These are phyloP conservation scores for Candida sanyaensis DNA, from an alignment of 1,139 yeast species.

Conservation along the genomic window DNA sequence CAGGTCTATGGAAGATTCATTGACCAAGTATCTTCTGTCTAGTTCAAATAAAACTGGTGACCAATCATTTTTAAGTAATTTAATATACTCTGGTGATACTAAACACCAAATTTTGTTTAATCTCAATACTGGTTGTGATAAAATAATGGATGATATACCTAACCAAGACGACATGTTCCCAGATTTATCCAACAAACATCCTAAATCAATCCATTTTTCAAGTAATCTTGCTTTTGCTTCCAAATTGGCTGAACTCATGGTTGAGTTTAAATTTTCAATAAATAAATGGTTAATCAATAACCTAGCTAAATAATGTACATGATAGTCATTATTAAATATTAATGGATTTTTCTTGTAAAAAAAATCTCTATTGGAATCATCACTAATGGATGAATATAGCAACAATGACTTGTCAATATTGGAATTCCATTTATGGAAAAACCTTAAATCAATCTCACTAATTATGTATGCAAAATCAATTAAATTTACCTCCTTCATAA, in stretches of 20 bases:
- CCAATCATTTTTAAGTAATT: conserved; percentile 80
- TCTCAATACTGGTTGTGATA: conserved; percentile 82
- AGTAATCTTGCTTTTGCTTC: conserved; percentile 65
- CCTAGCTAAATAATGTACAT: conserved; percentile 77
- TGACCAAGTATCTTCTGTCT: conserved; percentile 68
- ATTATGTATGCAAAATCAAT: conserved; percentile 55
- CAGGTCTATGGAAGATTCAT: conserved; percentile 22
- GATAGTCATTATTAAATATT: conserved; percentile 65
- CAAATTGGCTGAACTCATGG: conserved; percentile 22
- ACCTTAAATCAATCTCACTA: conserved; percentile 57
- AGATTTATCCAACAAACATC: conserved; percentile 69
- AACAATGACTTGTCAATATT: conserved; percentile 50
- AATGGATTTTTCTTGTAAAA: conserved; percentile 48
- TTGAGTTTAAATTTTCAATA: conserved; percentile 31
- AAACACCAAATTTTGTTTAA: conserved; percentile 74
- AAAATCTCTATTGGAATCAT: conserved; percentile 22
- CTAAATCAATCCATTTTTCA: conserved; percentile 85
- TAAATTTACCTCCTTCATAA: conserved; percentile 47
- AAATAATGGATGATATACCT: conserved; percentile 81
- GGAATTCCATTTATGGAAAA: conserved; percentile 73
- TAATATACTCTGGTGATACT: conserved; percentile 62
- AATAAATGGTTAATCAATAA: conserved; percentile 73
- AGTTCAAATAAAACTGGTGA: conserved; percentile 90
- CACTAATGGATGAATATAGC: conserved; percentile 29
- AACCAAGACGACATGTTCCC: conserved; percentile 98